phyloP scores from a whole-genome alignment of 257 asterid species.

The Solanum commersonii region DNA sequence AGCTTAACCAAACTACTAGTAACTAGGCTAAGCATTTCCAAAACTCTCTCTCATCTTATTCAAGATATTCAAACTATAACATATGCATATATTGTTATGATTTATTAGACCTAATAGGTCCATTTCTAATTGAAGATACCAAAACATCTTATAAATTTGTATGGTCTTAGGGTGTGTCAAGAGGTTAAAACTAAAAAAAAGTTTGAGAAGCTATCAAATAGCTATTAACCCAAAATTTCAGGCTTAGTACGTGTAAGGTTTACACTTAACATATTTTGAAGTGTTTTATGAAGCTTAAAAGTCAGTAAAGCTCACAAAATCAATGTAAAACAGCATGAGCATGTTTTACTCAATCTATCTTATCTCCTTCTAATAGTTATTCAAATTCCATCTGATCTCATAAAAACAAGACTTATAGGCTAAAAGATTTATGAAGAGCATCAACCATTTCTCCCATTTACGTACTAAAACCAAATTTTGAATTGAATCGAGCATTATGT shows the following conservation, averaged over 20 bases:
- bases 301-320: background rate
- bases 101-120: background rate
- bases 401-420: background rate
- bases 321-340: background rate
- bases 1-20: background rate
- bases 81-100: background rate
- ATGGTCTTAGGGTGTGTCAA: background rate
- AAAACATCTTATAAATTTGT: background rate
- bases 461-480: background rate
- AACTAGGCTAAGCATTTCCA: background rate
- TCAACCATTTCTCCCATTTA: background rate
- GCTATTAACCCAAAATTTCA: background rate
- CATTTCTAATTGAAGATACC: background rate
- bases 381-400: background rate
- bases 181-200: background rate
- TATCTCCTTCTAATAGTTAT: background rate
- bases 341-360: background rate
- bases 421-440: background rate
- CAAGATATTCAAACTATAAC: background rate
- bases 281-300: background rate
- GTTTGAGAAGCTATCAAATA: background rate
- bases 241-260: background rate
- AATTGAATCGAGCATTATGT: background rate
- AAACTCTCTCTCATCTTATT: background rate
- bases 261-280: background rate